These are phyloP conservation scores for Suillus fuscotomentosus DNA, from an alignment of 768 basidiomycete species.

Conservation along the genomic window DNA sequence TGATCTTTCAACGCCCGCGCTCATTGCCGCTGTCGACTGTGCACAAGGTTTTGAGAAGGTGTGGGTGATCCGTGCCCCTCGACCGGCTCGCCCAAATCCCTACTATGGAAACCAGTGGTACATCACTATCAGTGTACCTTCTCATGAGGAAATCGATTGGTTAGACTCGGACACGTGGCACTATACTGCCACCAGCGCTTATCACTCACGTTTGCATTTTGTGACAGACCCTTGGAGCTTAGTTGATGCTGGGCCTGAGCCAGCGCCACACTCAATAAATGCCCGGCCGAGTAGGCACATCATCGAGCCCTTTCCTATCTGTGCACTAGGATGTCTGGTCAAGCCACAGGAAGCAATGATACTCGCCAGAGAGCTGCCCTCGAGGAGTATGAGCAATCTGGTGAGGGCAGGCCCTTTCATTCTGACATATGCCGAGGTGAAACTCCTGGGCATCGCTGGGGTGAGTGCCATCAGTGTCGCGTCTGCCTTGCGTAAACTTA, in stretches of 20 bases:
- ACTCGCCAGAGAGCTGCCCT: slow-evolving; percentile 10
- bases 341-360: neutral
- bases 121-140: slow-evolving; percentile 65
- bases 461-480: slow-evolving; percentile 31
- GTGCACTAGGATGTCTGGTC: neutral
- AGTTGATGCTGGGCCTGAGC: neutral
- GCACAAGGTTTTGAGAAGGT: slow-evolving; percentile 60
- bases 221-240: neutral
- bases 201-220: no score
- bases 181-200: no score
- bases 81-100: slow-evolving; percentile 36
- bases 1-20: slow-evolving; percentile 60
- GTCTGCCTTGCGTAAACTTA: slow-evolving; percentile 6
- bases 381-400: slow-evolving; percentile 28
- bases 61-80: slow-evolving; percentile 60
- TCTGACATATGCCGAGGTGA: slow-evolving; percentile 49
- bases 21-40: slow-evolving; percentile 62
- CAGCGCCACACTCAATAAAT: neutral
- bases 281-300: neutral
- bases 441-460: slow-evolving; percentile 60
- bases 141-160: slow-evolving; percentile 73
- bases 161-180: slow-evolving; percentile 21
- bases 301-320: no score
- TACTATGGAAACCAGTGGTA: slow-evolving; percentile 46
- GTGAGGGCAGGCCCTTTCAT: slow-evolving; percentile 33